Evolutionary conservation across 2,329 filamentous ascomycete species (phyloP), one percentile per base, ranked within the genome.

Genomic region (Alternaria sp.): DNA sequence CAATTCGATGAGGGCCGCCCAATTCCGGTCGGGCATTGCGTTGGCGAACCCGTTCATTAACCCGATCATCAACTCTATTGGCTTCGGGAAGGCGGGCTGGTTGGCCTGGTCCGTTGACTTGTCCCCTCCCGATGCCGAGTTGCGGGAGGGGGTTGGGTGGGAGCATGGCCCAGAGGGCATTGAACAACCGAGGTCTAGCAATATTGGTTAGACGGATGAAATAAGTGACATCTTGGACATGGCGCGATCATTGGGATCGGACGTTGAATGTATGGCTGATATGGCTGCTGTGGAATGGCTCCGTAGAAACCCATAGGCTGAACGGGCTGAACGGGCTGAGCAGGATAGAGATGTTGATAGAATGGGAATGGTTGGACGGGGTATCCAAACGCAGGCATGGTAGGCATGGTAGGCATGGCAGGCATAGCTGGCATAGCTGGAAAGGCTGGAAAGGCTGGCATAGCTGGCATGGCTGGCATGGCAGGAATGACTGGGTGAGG

Each of bases 161-260:
- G 43, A 58, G 26, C 23, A 50, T 37, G n/a, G 63, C 54, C 43
- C 44, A 26, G 28, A 44, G 10, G 12, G 56, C 45, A 11, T 23
- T 33, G 25, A 49, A 28, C 7, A 23, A 25, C 45, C 43, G 28
- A 33, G 9, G 47, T 41, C 66, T 69, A 67, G 43, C 57, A 63
- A 51, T 37, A 54, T 8, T 53, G 64, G 46, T 68, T 50, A 68
- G 61, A 46, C 25, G 54, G 55, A 47, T 67, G 65, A 53, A 61
- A 55, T 30, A 61, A 18, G 33, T 53, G 26, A 56, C 57, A 67
- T n/a, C 45, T 43, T 45, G 20, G 63, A 37, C 63, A 66, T 46
- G 46, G 57, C 23, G 49, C 47, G 25, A 55, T 20, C 18, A 51
- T 15, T 44, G 46, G 45, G 28, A 51, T 15, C 23, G 46, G 45